These are phyloP conservation scores for Rasamsonia emersonii DNA, from an alignment of 2,329 filamentous ascomycete genomes.

Conservation along the genomic window DNA sequence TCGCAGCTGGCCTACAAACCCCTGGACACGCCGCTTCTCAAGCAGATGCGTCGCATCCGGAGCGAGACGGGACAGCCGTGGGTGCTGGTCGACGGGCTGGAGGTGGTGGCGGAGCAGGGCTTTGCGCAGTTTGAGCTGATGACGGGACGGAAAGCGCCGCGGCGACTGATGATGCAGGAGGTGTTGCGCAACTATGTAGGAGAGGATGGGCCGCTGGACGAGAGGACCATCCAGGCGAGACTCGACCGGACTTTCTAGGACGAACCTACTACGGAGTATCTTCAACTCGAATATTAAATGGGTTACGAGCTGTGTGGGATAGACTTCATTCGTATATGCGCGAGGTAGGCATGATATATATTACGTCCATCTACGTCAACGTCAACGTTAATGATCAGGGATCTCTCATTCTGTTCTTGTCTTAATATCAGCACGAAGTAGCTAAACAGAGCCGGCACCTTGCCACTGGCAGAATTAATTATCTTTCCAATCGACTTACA, in stretches of 20 bases:
- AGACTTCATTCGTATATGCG: too few species aligned
- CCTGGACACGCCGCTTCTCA: constrained; percentile 60
- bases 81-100: constrained; percentile 68
- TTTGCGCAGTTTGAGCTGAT: constrained; percentile 77
- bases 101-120: constrained; percentile 68
- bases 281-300: too few species aligned
- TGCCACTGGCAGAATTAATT: too few species aligned
- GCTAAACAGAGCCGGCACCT: too few species aligned
- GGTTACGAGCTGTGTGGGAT: too few species aligned
- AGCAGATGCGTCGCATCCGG: constrained; percentile 55
- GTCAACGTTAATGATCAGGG: too few species aligned
- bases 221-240: constrained; percentile 29
- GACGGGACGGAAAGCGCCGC: constrained; percentile 63
- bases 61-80: constrained; percentile 48
- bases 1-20: constrained; percentile 56
- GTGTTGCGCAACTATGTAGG: constrained; percentile 38
- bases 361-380: too few species aligned
- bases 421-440: too few species aligned
- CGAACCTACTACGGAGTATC: too few species aligned
- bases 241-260: constrained; percentile 20
- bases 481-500: too few species aligned
- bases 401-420: too few species aligned
- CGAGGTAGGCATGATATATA: too few species aligned
- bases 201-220: constrained; percentile 26
- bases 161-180: constrained; percentile 61